Evolutionary conservation across 768 basidiomycete genomes (phyloP), one percentile per base, ranked within the genome.

Genomic region (Dioszegia hungarica): DNA sequence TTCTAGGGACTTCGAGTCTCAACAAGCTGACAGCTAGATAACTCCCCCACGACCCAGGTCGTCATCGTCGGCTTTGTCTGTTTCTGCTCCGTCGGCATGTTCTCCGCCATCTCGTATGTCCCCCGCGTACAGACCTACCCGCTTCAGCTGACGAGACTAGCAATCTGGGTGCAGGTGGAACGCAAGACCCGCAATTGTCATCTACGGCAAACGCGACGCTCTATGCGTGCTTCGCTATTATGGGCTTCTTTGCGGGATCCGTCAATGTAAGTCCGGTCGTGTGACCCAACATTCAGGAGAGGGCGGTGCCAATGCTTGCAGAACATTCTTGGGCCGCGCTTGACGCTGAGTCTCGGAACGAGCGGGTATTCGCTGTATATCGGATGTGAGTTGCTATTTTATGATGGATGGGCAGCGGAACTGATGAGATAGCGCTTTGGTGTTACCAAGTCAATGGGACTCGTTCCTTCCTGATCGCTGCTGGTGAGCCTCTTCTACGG

Each of bases 291-390:
- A 33, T 33, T 14, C 31, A 33, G 31, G 8, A 14, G 31, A 33
- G 36, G 10, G 5, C 15, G 36, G 34, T 49, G 50, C 40, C n/a
- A n/a, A n/a, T n/a, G n/a, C 41, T 12, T 20, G 14, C 31, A 61
- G 61, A 92, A 92, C 62, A 82, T 82, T 53, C 79, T 93, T 25
- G 90, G 90, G n/a, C 79, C 87, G 39, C 81, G 83, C 25, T 67
- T 85, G 24, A 88, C 90, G 0, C 82, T 93, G 10, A 78, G 85
- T 27, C 62, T 90, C 17, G 90, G 90, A 56, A 86, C 84, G 9
- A 72, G 79, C 5, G 89, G 89, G 10, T 92, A 91, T 71, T 80
- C 85, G 0, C 70, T 92, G 24, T 90, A 87, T 70, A 39, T 66
- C 43, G 58, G 61, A 4, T 47, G 54, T 54, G n/a, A 36, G 46